These are phyloP conservation scores for Arxiozyma bovina DNA, from an alignment of 1,139 yeast genomes.

Conservation along the genomic window DNA sequence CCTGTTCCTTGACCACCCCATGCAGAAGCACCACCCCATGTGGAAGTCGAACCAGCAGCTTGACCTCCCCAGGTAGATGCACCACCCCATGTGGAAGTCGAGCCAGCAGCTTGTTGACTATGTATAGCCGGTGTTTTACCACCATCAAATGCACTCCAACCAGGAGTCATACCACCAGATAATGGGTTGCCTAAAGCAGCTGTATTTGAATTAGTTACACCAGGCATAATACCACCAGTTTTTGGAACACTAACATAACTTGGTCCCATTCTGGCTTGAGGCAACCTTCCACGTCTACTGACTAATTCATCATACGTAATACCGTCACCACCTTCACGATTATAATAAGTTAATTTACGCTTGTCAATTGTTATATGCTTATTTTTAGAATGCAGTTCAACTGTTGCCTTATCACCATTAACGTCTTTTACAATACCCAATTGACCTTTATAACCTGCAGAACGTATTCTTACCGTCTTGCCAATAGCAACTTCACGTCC, in stretches of 20 bases:
- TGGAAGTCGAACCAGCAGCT: slow-evolving; percentile 38
- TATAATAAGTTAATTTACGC: slow-evolving; percentile 60
- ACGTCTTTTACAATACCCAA: slow-evolving; percentile 92
- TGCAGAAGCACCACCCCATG: slow-evolving; percentile 36
- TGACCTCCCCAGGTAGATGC: slow-evolving; percentile 46
- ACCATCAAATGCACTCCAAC: slow-evolving; percentile 39
- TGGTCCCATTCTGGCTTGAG: slow-evolving; percentile 30
- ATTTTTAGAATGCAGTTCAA: slow-evolving; percentile 86
- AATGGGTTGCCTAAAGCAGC: slow-evolving; percentile 23
- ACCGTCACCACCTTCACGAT: slow-evolving; percentile 50
- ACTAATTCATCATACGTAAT: slow-evolving; percentile 75
- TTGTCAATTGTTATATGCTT: slow-evolving; percentile 82
- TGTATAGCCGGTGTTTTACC: slow-evolving; percentile 42
- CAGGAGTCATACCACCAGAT: slow-evolving; percentile 48
- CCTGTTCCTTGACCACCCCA: slow-evolving; percentile 35
- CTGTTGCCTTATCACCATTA: slow-evolving; percentile 82
- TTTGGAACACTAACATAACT: slow-evolving; percentile 32
- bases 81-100: slow-evolving; percentile 43
- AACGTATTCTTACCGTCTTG: slow-evolving; percentile 74
- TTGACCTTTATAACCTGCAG: slow-evolving; percentile 89
- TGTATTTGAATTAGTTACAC: slow-evolving; percentile 12
- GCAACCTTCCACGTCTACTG: slow-evolving; percentile 32
- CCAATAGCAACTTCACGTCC: slow-evolving; percentile 78
- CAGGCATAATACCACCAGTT: slow-evolving; percentile 23
- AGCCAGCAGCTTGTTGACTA: slow-evolving; percentile 33